A percentile compares a stretch with the other conserved stretches of the same genome.
phyloP scores from a whole-genome alignment of 331 rosid genomes.

The Acacia pycnantha region DNA sequence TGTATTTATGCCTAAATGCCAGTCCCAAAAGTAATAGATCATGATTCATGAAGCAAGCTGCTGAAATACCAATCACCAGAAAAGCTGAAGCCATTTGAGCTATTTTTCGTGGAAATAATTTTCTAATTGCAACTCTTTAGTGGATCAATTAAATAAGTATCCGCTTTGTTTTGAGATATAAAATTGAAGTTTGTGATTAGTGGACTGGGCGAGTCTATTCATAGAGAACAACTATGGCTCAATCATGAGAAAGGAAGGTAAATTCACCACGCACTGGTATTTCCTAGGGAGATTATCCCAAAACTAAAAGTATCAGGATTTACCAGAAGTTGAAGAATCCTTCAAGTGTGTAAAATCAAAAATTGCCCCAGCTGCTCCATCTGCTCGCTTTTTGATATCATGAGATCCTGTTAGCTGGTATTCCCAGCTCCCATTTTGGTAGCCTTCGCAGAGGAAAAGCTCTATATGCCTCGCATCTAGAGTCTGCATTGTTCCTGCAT shows the following conservation, averaged over 20 bases:
- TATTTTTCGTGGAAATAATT: slow-evolving; percentile 15
- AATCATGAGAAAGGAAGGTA: neutral
- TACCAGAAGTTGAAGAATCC: slow-evolving; percentile 70
- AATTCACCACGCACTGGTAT: slow-evolving; percentile 1
- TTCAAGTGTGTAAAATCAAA: slow-evolving; percentile 66
- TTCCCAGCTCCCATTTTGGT: slow-evolving; percentile 80
- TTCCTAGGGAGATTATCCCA: neutral
- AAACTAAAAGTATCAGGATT: slow-evolving; percentile 8
- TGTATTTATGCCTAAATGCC: slow-evolving; percentile 3
- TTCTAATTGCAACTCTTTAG: neutral
- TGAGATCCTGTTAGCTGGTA: slow-evolving; percentile 78
- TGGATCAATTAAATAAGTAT: slow-evolving; percentile 9
- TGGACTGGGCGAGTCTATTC: slow-evolving; percentile 9
- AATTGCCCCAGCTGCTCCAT: slow-evolving; percentile 90
- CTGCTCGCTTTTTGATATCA: slow-evolving; percentile 69
- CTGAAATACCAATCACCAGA: slow-evolving; percentile 12
- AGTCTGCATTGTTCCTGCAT: slow-evolving; percentile 96
- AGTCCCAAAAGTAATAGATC: slow-evolving; percentile 8
- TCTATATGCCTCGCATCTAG: slow-evolving; percentile 92
- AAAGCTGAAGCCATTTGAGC: neutral
- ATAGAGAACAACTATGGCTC: neutral
- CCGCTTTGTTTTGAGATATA: neutral
- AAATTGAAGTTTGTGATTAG: neutral
- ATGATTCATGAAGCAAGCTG: neutral
- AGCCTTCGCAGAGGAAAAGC: slow-evolving; percentile 71